Conservation (phyloP, 108 stramenopile species). For the Pseudonitzschia multiseries region DNA sequence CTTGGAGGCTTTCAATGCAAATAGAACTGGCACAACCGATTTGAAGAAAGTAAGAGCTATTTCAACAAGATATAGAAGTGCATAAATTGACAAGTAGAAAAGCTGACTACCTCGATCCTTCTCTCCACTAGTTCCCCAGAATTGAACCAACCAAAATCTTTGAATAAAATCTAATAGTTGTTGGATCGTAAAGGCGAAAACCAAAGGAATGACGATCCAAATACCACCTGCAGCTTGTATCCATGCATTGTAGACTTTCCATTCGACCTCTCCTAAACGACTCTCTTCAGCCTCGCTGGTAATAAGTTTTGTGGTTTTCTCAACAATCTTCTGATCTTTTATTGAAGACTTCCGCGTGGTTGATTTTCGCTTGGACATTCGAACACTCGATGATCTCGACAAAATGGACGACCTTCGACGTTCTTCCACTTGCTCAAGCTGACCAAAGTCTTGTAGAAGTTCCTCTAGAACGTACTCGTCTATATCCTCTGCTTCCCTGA, state of each 20-base stretch:
- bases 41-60: constrained; percentile 51
- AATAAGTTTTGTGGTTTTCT: constrained; percentile 44
- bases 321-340: neutral
- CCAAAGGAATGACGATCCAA: constrained; percentile 42
- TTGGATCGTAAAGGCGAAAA: constrained; percentile 50
- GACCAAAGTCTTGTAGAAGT: neutral
- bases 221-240: constrained; percentile 78
- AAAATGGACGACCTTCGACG: neutral
- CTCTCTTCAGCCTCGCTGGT: constrained; percentile 48
- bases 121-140: constrained; percentile 35
- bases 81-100: constrained; percentile 62
- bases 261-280: constrained; percentile 53
- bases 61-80: constrained; percentile 55
- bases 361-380: constrained; percentile 12
- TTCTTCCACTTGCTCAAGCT: neutral
- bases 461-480: neutral
- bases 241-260: constrained; percentile 74
- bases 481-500: neutral
- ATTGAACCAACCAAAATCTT: constrained; percentile 58
- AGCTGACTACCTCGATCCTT: constrained; percentile 16
- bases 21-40: constrained; percentile 44
- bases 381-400: constrained; percentile 1
- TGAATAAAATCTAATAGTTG: constrained; percentile 44
- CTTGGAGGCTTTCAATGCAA: constrained; percentile 52
- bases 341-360: too few relatives aligned